phyloP scores from a whole-genome alignment of 768 basidiomycete genomes.

The Auriscalpium microsporum region DNA sequence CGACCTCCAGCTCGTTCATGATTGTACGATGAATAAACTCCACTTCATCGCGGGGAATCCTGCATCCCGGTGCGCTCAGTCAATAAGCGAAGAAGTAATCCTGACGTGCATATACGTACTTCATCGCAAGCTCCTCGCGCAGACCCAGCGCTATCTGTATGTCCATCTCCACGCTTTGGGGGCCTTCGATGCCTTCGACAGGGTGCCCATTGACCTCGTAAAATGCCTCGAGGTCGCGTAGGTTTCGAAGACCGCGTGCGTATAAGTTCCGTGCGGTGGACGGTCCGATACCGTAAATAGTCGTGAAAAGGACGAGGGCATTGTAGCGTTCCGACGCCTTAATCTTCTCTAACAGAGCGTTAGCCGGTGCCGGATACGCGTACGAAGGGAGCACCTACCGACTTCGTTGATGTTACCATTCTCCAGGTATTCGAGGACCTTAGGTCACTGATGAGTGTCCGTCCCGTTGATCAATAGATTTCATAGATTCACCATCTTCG shows the following conservation, averaged over 20 bases:
- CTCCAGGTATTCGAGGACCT: slow-evolving; percentile 60
- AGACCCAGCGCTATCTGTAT: slow-evolving; percentile 55
- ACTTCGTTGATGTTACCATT: slow-evolving; percentile 52
- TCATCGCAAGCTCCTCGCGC: slow-evolving; percentile 44
- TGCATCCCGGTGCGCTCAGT: slow-evolving; percentile 16
- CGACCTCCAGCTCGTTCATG: slow-evolving; percentile 50
- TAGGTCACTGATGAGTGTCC: neutral
- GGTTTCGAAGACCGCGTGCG: slow-evolving; percentile 53
- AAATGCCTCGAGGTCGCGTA: slow-evolving; percentile 61
- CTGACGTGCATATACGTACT: slow-evolving; percentile 23
- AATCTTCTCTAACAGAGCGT: slow-evolving; percentile 36
- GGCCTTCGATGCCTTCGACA: slow-evolving; percentile 9
- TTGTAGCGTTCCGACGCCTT: slow-evolving; percentile 42
- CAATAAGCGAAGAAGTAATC: neutral
- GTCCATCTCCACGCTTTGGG: slow-evolving; percentile 16
- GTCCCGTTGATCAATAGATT: too few species aligned
- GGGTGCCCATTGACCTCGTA: slow-evolving; percentile 37
- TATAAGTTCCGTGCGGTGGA: slow-evolving; percentile 59
- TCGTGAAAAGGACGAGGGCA: slow-evolving; percentile 47
- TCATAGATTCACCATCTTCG: slow-evolving; percentile 20
- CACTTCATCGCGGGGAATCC: slow-evolving; percentile 70
- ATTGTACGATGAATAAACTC: slow-evolving; percentile 67
- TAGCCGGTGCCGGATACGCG: neutral
- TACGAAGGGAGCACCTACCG: slow-evolving; percentile 23
- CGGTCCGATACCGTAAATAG: slow-evolving; percentile 69